Evolutionary conservation across 768 basidiomycete genomes (phyloP).

Genomic region (Amanita jacksonii): DNA sequence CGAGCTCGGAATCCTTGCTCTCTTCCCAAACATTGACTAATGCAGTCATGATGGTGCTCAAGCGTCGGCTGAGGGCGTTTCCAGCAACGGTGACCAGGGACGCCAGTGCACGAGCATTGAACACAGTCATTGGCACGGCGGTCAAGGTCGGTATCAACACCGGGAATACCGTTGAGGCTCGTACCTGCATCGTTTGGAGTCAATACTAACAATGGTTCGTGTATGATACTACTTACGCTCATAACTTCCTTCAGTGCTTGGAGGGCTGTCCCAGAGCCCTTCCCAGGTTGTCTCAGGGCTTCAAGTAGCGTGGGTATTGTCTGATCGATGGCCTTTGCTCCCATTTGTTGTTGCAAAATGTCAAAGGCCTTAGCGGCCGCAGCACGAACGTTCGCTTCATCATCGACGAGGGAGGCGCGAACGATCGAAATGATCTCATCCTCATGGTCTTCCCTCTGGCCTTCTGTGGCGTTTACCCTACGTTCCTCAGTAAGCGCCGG

Average conservation of each 20-base stretch:
- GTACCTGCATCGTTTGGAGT: constrained; percentile 45
- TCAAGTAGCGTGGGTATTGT: constrained; percentile 93
- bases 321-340: constrained; percentile 87
- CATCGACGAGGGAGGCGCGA: constrained; percentile 79
- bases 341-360: constrained; percentile 84
- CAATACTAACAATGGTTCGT: too few relatives aligned
- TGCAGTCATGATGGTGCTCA: constrained; percentile 70
- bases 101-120: constrained; percentile 88
- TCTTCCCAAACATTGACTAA: constrained; percentile 72
- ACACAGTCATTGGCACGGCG: constrained; percentile 82
- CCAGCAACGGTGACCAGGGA: constrained; percentile 93
- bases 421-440: constrained; percentile 83
- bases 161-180: constrained; percentile 93
- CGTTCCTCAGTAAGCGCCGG: background rate
- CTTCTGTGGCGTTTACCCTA: constrained; percentile 77
- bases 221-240: constrained; percentile 54
- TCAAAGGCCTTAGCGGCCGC: constrained; percentile 90
- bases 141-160: constrained; percentile 92
- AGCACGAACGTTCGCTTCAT: constrained; percentile 72
- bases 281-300: constrained; percentile 87
- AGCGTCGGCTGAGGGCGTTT: constrained; percentile 73
- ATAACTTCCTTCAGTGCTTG: constrained; percentile 92
- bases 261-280: constrained; percentile 90
- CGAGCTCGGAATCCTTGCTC: constrained; percentile 60
- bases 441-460: constrained; percentile 81